Base-by-base conservation (phyloP, 768 basidiomycete species). In the Mycena alexandri region DNA sequence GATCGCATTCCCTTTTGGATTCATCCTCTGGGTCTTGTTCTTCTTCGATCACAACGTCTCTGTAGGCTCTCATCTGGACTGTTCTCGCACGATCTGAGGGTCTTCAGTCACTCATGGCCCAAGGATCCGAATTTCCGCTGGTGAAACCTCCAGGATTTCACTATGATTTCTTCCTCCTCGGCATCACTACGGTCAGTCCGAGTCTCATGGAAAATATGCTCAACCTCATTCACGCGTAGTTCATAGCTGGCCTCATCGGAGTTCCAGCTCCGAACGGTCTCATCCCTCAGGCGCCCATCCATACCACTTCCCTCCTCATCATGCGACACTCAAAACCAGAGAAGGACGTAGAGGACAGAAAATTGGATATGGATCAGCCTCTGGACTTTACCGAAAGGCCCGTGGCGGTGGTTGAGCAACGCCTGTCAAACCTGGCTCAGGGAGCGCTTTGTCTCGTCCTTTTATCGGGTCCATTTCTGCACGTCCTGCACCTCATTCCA, bases 11-110 rank as follows among this genome's bases (percentile, higher is more conserved):
- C 96, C 95, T 0, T 98, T 98, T 73, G 96, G 96, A 3, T 78
- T 96, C 46, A 82, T 95, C 22, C 82, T 99, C 7, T 98, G 93
- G 89, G 86, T 97, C 24, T 80, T 98, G 48, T 97, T 98, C 80
- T 96, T 96, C 83, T 98, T 98, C 71, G 95, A 98, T 70, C 93
- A 96, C 71, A 96, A 96, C 72, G 93, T 96, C 59, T 96, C 94
- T 52, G 93, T 94, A 76, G 72, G 91, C 79, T 54, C 16, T 29
- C 43, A n/a, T 53, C 19, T 59, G 51, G 19, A 34, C 42, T 33
- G 16, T 21, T 8, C 33, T 52, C 41, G 11, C 57, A 53, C 24
- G 65, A 29, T 59, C 53, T 63, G 64, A 58, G 63, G 59, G 29
- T 61, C 50, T 19, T 21, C 69, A 95, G 95, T 95, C 93, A 0